These are phyloP conservation scores for Candida labiduridarum DNA, from an alignment of 1,139 yeast genomes.

Conservation along the genomic window DNA sequence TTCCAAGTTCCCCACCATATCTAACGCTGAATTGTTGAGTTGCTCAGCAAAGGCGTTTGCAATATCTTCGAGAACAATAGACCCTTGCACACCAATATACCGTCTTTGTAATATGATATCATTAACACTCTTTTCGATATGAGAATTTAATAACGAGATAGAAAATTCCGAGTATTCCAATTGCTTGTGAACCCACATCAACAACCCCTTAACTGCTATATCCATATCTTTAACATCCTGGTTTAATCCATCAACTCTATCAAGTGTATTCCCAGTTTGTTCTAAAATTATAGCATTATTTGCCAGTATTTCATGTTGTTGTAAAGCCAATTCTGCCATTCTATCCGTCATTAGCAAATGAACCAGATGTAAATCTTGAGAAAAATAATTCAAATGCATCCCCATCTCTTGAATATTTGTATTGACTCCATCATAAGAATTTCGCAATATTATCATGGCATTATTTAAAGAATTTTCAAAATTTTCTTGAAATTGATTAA, in stretches of 20 bases:
- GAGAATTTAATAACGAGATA: background rate
- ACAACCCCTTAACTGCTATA: background rate
- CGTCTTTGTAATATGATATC: slow-evolving; percentile 2
- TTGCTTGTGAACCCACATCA: background rate
- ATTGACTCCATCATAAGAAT: slow-evolving; percentile 14
- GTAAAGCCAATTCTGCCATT: slow-evolving; percentile 1
- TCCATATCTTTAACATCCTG: background rate
- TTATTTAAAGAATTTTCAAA: slow-evolving; percentile 18
- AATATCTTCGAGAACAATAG: slow-evolving; percentile 2
- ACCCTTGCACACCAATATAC: slow-evolving; percentile 1
- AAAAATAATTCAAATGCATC: slow-evolving; percentile 13
- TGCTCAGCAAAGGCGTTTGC: slow-evolving; percentile 1
- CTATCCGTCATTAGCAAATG: slow-evolving; percentile 2
- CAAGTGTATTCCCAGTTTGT: slow-evolving; percentile 7
- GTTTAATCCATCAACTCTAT: background rate
- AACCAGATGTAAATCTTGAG: slow-evolving; percentile 9
- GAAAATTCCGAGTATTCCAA: slow-evolving; percentile 7
- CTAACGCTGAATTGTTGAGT: slow-evolving; percentile 6
- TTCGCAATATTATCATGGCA: slow-evolving; percentile 11
- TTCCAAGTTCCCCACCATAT: slow-evolving; percentile 10
- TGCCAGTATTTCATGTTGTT: slow-evolving; percentile 7
- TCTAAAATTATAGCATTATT: slow-evolving; percentile 1
- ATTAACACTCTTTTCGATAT: slow-evolving; percentile 2
- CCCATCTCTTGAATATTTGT: slow-evolving; percentile 14
- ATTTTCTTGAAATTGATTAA: slow-evolving; percentile 16